Percentiles rank a stretch among this genome's conserved stretches.
Conservation (phyloP, 2,329 filamentous ascomycete species). For the Fusarium graminum region DNA sequence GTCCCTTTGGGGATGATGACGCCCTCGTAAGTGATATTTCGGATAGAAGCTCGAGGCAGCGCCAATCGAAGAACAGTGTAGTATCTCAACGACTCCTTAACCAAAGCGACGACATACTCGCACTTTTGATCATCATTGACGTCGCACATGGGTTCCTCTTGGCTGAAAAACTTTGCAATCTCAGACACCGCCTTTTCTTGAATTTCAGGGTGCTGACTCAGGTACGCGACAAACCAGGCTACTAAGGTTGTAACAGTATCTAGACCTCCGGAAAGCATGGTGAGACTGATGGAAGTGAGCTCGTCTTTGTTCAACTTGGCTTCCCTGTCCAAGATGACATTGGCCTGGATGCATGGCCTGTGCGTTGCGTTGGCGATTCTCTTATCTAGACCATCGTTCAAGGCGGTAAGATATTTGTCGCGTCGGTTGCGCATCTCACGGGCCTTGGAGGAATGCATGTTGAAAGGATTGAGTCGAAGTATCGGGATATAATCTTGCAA, state of each 20-base stretch:
- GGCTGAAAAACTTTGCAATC: constrained; percentile 66
- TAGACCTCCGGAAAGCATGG: constrained; percentile 76
- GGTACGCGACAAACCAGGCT: constrained; percentile 72
- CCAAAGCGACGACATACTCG: constrained; percentile 72
- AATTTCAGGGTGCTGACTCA: constrained; percentile 71
- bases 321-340: constrained; percentile 73
- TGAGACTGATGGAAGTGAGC: constrained; percentile 74
- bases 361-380: constrained; percentile 71
- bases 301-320: constrained; percentile 72
- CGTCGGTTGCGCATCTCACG: constrained; percentile 70
- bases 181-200: constrained; percentile 70
- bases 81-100: constrained; percentile 71
- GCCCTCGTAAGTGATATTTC: constrained; percentile 69
- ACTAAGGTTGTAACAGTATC: constrained; percentile 76
- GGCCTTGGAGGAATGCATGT: constrained; percentile 67
- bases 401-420: constrained; percentile 68
- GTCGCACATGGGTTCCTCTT: constrained; percentile 69
- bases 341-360: constrained; percentile 75
- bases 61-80: constrained; percentile 74
- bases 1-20: constrained; percentile 71
- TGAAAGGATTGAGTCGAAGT: constrained; percentile 71
- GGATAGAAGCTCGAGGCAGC: constrained; percentile 71
- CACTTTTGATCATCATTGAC: constrained; percentile 73
- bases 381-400: constrained; percentile 71
- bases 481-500: constrained; percentile 73